phyloP scores from a whole-genome alignment of 2,329 filamentous ascomycete species.

The Pseudogymnoascus pannorum region DNA sequence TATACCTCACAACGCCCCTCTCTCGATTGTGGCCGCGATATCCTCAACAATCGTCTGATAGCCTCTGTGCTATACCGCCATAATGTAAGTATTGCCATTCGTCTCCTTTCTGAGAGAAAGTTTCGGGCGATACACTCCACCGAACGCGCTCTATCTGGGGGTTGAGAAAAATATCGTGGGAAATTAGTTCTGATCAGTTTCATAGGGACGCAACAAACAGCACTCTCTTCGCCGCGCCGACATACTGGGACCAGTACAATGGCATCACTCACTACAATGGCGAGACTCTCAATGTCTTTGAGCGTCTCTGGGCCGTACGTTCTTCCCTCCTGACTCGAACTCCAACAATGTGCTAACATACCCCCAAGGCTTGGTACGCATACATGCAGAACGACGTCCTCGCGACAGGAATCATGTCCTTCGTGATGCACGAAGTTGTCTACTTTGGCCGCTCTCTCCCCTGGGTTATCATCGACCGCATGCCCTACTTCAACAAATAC shows the following conservation, averaged over 20 bases:
- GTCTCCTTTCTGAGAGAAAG: neutral
- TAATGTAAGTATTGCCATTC: neutral
- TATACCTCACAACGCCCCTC: neutral
- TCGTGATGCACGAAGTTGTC: conserved; percentile 85
- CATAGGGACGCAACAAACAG: neutral
- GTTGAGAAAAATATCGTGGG: neutral
- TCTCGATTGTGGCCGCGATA: neutral
- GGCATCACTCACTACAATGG: conserved; percentile 69
- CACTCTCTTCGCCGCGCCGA: conserved; percentile 12
- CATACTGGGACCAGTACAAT: conserved; percentile 51
- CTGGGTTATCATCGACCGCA: conserved; percentile 85
- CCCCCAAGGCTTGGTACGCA: conserved; percentile 71
- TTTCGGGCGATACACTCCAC: neutral
- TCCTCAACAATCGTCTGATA: conserved; percentile 2
- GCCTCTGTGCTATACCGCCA: conserved; percentile 2
- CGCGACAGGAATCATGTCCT: conserved; percentile 96
- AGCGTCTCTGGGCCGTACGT: conserved; percentile 81
- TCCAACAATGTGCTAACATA: conserved; percentile 15
- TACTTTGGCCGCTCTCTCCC: conserved; percentile 88
- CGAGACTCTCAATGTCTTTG: conserved; percentile 68
- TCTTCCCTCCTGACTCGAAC: conserved; percentile 12
- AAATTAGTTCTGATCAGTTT: neutral
- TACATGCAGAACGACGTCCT: conserved; percentile 98
- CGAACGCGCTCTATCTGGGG: neutral
- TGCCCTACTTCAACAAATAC: conserved; percentile 83